A percentile compares a stretch with the other conserved stretches of the same genome.
Conservation (phyloP, 2,329 filamentous ascomycete species). For the Stemphylium lycopersici region DNA sequence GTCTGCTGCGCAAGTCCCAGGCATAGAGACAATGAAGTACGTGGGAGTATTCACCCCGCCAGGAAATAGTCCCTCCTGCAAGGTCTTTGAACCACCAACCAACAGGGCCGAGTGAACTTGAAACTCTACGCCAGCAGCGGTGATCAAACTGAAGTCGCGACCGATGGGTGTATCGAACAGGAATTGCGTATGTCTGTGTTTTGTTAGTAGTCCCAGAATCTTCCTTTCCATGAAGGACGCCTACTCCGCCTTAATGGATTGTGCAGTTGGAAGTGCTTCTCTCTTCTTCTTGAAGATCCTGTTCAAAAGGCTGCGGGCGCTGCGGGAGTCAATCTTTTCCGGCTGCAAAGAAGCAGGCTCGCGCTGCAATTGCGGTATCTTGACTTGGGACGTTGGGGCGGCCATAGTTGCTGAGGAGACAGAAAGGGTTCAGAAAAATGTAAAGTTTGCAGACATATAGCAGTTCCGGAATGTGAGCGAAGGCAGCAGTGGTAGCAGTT, state of each 20-base stretch:
- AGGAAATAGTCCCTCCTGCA: conserved; percentile 14
- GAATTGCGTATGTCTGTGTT: conserved; percentile 2
- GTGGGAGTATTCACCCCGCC: conserved; percentile 6
- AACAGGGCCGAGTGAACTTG: conserved; percentile 20
- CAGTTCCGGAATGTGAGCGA: no score
- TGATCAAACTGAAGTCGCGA: conserved; percentile 19
- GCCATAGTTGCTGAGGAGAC: neutral
- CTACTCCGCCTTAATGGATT: conserved; percentile 3
- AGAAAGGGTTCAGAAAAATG: no score
- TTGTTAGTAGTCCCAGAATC: neutral
- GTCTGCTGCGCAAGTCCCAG: neutral
- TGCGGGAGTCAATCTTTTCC: conserved; percentile 2
- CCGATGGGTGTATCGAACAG: conserved; percentile 11
- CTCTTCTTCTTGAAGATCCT: conserved; percentile 7
- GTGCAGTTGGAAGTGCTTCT: neutral
- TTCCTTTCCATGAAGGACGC: neutral
- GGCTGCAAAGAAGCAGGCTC: neutral
- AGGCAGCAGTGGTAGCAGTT: no score
- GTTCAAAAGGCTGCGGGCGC: conserved; percentile 6
- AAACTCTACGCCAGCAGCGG: conserved; percentile 13
- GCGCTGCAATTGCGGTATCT: neutral
- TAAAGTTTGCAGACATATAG: no score
- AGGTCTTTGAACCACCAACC: conserved; percentile 16
- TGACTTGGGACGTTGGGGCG: neutral
- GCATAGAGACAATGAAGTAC: neutral